These are phyloP conservation scores for Tetrapisispora fleetii DNA, from an alignment of 805 yeast genomes.

Conservation along the genomic window DNA sequence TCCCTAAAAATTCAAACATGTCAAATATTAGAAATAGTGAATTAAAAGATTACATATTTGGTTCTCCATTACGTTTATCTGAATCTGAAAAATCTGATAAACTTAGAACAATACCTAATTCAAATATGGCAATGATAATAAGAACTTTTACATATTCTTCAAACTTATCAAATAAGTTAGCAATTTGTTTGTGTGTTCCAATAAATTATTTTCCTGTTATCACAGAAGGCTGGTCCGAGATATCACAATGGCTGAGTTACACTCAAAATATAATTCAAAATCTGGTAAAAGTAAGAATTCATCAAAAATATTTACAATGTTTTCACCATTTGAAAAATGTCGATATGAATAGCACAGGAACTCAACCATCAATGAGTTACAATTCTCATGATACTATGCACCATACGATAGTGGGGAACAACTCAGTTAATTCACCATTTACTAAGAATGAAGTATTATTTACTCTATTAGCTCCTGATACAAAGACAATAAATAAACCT, in stretches of 20 bases:
- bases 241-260: constrained; percentile 24
- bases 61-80: constrained; percentile 30
- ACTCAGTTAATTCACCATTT: background rate
- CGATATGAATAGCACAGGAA: background rate
- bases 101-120: constrained; percentile 21
- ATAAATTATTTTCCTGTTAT: constrained; percentile 21
- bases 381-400: too few species aligned
- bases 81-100: constrained; percentile 23
- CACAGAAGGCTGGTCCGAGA: constrained; percentile 27
- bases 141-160: constrained; percentile 23
- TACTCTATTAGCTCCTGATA: constrained; percentile 3
- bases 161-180: constrained; percentile 19
- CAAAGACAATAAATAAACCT: constrained; percentile 10
- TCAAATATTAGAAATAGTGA: constrained; percentile 26
- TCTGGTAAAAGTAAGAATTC: background rate
- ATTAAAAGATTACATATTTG: constrained; percentile 32
- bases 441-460: background rate
- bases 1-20: constrained; percentile 15
- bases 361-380: background rate
- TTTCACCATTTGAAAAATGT: background rate
- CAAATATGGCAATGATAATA: constrained; percentile 27
- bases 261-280: constrained; percentile 19
- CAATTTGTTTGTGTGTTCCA: constrained; percentile 29
- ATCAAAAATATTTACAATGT: background rate
- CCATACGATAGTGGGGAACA: background rate